Evolutionary conservation across 306 rosid species (phyloP).

Genomic region (Quillaja saponaria): DNA sequence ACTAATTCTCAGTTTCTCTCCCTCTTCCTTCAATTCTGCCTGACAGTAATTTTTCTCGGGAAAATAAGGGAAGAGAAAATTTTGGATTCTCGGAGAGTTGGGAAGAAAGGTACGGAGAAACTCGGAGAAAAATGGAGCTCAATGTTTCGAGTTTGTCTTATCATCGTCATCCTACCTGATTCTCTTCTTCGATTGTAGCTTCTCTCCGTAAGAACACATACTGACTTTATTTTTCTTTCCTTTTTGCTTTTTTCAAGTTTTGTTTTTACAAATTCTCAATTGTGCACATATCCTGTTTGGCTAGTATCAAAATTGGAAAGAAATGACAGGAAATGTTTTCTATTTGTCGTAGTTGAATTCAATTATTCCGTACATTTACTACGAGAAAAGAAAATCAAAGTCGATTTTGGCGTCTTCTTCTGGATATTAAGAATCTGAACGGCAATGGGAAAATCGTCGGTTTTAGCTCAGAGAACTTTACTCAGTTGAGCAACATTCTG

Average conservation of each 20-base stretch:
- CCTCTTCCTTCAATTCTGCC: not conserved
- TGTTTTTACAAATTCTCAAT: conserved; percentile 8
- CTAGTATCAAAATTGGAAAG: not conserved
- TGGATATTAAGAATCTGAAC: not conserved
- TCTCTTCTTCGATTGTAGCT: conserved; percentile 31
- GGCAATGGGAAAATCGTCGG: not conserved
- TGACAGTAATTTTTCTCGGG: not conserved
- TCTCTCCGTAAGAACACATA: conserved; percentile 34
- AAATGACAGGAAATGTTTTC: conserved; percentile 12
- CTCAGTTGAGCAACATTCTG: conserved; percentile 1
- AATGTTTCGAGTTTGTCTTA: conserved; percentile 4
- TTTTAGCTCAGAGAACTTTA: not conserved
- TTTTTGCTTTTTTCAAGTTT: not conserved
- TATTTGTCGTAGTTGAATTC: conserved; percentile 8
- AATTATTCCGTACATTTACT: not conserved
- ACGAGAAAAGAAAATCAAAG: not conserved
- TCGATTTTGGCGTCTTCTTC: not conserved
- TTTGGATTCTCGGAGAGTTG: conserved; percentile 22
- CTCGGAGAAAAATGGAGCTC: conserved; percentile 15
- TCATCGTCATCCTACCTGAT: conserved; percentile 34
- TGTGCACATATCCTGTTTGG: conserved; percentile 8
- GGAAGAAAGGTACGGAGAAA: not conserved
- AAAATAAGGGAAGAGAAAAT: conserved; percentile 4
- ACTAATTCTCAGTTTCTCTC: not conserved
- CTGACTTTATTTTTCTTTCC: conserved; percentile 4